Percentiles rank a stretch among this genome's conserved stretches.
Evolutionary conservation across 2,329 filamentous ascomycete genomes (phyloP).

Genomic region (Chaetomium globosum): DNA sequence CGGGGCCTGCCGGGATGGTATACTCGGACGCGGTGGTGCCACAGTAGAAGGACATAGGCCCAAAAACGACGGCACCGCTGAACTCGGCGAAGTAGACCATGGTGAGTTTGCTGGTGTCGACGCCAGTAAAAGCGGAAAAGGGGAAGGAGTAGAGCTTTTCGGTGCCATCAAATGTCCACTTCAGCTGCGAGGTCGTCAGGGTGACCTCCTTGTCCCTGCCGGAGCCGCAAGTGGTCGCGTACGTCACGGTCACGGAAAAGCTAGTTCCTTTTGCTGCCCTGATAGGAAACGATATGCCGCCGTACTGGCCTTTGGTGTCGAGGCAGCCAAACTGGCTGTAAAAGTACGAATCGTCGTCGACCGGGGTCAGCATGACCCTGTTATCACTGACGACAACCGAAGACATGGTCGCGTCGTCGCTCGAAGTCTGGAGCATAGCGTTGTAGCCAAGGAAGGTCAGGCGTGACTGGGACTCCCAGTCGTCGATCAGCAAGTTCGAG

Average conservation of each 20-base stretch:
- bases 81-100: constrained; percentile 55
- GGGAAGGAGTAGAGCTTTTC: constrained; percentile 63
- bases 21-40: constrained; percentile 55
- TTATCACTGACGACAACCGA: constrained; percentile 56
- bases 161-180: constrained; percentile 63
- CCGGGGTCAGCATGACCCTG: constrained; percentile 56
- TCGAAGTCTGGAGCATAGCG: constrained; percentile 56
- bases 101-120: constrained; percentile 56
- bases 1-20: constrained; percentile 47
- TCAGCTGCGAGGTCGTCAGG: constrained; percentile 52
- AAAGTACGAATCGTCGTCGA: constrained; percentile 56
- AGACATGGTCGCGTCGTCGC: constrained; percentile 60
- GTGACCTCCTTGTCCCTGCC: constrained; percentile 42
- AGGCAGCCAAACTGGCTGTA: constrained; percentile 60
- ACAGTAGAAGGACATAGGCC: constrained; percentile 62
- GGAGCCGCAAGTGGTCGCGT: constrained; percentile 50
- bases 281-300: constrained; percentile 59
- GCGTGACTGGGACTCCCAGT: constrained; percentile 64
- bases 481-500: constrained; percentile 50
- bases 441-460: constrained; percentile 65
- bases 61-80: constrained; percentile 53
- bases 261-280: constrained; percentile 55
- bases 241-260: constrained; percentile 56
- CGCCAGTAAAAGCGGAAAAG: constrained; percentile 53
- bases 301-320: constrained; percentile 54